phyloP scores from a whole-genome alignment of 495 filamentous ascomycete genomes.

The Umbilicaria muhlenbergii region DNA sequence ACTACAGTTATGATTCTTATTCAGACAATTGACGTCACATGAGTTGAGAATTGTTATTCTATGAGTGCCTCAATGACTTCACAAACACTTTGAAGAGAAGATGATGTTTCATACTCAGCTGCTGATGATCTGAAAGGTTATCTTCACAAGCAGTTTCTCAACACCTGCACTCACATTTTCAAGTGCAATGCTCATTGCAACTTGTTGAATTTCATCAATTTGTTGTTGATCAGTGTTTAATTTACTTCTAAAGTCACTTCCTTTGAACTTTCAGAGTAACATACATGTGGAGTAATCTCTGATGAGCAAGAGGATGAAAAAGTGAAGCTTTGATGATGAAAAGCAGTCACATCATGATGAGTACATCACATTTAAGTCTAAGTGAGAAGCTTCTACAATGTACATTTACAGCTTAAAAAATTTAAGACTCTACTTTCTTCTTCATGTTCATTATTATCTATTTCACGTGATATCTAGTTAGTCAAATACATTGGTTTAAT shows the following conservation, averaged over 20 bases:
- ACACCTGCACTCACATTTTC: slow-evolving; percentile 36
- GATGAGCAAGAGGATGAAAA: no score
- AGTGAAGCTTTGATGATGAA: no score
- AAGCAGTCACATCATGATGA: no score
- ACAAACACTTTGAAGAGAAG: slow-evolving; percentile 13
- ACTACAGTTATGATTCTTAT: slow-evolving; percentile 25
- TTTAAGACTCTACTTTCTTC: slow-evolving; percentile 35
- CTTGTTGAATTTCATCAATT: slow-evolving; percentile 61
- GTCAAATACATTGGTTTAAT: slow-evolving; percentile 25
- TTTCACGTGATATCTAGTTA: no score
- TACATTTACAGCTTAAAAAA: slow-evolving; percentile 84
- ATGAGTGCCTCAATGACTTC: slow-evolving; percentile 20
- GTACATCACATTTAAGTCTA: slow-evolving; percentile 26
- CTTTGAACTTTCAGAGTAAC: slow-evolving; percentile 24
- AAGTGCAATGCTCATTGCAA: slow-evolving; percentile 67
- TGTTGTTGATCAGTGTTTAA: no score
- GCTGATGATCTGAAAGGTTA: slow-evolving; percentile 2
- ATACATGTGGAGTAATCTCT: slow-evolving; percentile 4
- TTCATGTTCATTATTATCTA: no score
- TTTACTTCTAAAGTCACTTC: no score
- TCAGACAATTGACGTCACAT: slow-evolving; percentile 16
- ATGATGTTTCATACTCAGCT: slow-evolving; percentile 23
- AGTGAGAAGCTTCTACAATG: slow-evolving; percentile 76
- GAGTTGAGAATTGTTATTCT: slow-evolving; percentile 22
- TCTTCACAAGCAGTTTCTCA: slow-evolving; percentile 5